Conservation (phyloP, 495 filamentous ascomycete genomes). For the Friedmanniomyces simplex region DNA sequence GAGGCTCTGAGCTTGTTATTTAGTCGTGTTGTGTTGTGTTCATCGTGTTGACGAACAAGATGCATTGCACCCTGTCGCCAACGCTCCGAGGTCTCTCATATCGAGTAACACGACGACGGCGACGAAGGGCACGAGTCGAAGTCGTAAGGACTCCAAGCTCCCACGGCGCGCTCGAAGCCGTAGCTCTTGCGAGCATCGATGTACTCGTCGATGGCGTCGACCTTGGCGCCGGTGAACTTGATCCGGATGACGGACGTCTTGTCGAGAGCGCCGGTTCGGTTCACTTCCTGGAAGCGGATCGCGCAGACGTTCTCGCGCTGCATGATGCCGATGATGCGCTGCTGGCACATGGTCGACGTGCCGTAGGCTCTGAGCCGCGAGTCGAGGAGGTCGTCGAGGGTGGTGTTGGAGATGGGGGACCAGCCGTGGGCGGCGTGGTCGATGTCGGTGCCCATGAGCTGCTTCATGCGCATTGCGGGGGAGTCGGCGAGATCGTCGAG, state of each 20-base stretch:
- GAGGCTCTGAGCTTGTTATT: background rate
- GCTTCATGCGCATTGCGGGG: conserved; percentile 10
- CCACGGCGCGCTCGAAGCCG: conserved; percentile 7
- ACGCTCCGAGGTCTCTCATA: background rate
- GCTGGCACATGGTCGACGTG: conserved; percentile 6
- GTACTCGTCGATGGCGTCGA: conserved; percentile 15
- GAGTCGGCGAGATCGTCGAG: conserved; percentile 11
- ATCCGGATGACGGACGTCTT: conserved; percentile 6
- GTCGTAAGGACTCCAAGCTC: background rate
- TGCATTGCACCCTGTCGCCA: background rate
- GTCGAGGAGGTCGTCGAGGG: conserved; percentile 5
- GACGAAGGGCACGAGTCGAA: background rate
- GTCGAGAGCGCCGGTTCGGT: conserved; percentile 3
- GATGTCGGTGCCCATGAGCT: background rate
- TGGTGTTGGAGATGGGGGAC: conserved; percentile 6
- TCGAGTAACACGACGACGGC: background rate
- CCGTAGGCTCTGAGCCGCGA: background rate
- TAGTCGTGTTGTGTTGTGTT: background rate
- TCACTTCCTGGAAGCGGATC: conserved; percentile 9
- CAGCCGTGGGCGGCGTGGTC: conserved; percentile 5
- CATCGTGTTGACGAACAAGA: background rate
- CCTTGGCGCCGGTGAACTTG: conserved; percentile 2
- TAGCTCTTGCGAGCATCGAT: conserved; percentile 3
- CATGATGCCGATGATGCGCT: conserved; percentile 9
- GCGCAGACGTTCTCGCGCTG: conserved; percentile 12